Evolutionary conservation across 176 grass and related monocot genomes (phyloP).

Genomic region (Musa troglodytarum): DNA sequence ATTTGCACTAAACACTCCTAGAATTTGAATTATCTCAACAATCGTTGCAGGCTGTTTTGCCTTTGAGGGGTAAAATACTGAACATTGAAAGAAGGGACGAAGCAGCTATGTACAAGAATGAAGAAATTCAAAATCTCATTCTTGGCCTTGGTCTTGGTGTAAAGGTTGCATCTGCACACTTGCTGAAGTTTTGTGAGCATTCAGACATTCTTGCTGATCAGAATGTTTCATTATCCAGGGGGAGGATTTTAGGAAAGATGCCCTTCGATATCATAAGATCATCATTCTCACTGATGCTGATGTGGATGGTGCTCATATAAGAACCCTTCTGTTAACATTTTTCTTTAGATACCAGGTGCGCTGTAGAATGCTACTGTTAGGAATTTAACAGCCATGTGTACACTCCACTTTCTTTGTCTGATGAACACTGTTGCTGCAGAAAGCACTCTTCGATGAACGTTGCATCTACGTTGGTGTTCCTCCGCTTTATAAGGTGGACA

Average conservation of each 20-base stretch:
- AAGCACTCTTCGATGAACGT: constrained; percentile 90
- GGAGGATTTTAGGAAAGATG: constrained; percentile 98
- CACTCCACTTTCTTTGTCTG: too few relatives aligned
- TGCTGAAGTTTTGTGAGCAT: constrained; percentile 7
- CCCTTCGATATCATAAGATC: constrained; percentile 92
- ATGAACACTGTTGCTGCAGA: constrained; percentile 34
- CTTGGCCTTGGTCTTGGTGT: constrained; percentile 91
- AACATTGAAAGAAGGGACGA: constrained; percentile 95
- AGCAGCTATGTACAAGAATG: constrained; percentile 98
- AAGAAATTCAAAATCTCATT: constrained; percentile 98
- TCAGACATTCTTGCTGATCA: constrained; percentile 4
- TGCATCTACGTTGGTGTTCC: constrained; percentile 95
- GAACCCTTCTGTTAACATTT: constrained; percentile 94
- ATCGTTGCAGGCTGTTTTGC: constrained; percentile 80
- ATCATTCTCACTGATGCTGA: constrained; percentile 95
- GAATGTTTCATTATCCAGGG: constrained; percentile 60
- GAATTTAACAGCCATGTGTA: neutral
- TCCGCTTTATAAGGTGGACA: constrained; percentile 85
- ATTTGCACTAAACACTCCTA: neutral
- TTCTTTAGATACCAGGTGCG: constrained; percentile 99
- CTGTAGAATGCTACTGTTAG: neutral
- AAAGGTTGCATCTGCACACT: constrained; percentile 41
- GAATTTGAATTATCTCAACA: constrained; percentile 22
- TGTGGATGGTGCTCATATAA: constrained; percentile 94
- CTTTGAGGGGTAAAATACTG: constrained; percentile 90